Evolutionary conservation across 805 yeast species (phyloP), one percentile per base, ranked within the genome.

Genomic region (Soucietia sequanensis): DNA sequence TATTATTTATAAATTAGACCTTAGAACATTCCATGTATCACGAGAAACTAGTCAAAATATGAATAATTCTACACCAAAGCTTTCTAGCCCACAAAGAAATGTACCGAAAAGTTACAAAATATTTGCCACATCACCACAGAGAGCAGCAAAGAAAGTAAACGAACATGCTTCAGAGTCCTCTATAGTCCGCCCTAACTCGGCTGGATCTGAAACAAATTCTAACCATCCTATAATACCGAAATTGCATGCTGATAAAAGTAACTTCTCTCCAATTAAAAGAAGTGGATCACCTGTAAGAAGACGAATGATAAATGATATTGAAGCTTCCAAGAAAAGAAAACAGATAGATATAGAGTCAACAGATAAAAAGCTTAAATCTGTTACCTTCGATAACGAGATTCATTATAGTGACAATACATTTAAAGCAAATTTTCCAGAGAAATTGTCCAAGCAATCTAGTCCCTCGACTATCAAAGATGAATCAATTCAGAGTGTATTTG

Each of bases 201-300:
- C 14, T 8, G 29, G 16, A 14, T 11, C 27, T 25, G 12, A 18
- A 15, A 14, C 16, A 14, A 11, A 19, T 7, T 17, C 11, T 17
- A 11, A 17, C n/a, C 23, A 39, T 35, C 5, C 23, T 34, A 14
- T n/a, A n/a, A n/a, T n/a, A n/a, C n/a, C n/a, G n/a, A n/a, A n/a
- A n/a, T n/a, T n/a, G n/a, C n/a, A n/a, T n/a, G n/a, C n/a, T n/a
- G n/a, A n/a, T n/a, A n/a, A n/a, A n/a, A n/a, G n/a, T n/a, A n/a
- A n/a, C n/a, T 29, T 38, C 8, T 52, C 62, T 1, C 58, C 64
- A 6, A 43, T 55, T 6, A 46, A 56, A 35, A 46, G 56, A 31
- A 58, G 66, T 27, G 69, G 69, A 6, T 62, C 68, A 2, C 68
- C 69, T 2, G 48, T 47, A 27, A 48, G 68, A 23, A 46, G 69